phyloP scores from a whole-genome alignment of 83 land plant species.

The Thuja plicata region DNA sequence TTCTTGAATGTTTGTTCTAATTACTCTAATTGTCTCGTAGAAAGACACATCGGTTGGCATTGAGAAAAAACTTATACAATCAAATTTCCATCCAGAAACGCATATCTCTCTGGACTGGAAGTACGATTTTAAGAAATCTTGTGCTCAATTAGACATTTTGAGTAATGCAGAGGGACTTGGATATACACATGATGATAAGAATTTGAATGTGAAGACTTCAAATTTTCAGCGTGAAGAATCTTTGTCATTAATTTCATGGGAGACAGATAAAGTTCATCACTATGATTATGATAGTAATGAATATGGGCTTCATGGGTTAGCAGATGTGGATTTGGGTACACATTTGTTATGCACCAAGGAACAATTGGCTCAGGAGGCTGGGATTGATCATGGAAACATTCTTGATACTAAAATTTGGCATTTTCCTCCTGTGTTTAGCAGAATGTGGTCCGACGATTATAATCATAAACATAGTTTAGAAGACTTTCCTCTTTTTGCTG shows the following conservation, averaged over 20 bases:
- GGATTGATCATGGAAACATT: neutral
- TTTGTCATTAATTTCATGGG: conserved; percentile 3
- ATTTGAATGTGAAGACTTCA: neutral
- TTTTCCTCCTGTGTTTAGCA: neutral
- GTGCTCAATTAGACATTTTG: neutral
- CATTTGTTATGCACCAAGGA: neutral
- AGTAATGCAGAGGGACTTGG: neutral
- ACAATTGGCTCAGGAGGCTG: neutral
- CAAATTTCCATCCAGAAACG: conserved; percentile 10
- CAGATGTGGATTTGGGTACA: neutral
- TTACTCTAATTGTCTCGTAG: neutral
- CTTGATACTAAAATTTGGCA: neutral
- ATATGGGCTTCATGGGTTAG: neutral
- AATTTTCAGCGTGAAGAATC: neutral
- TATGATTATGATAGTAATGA: neutral
- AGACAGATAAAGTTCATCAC: conserved; percentile 1
- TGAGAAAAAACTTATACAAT: neutral
- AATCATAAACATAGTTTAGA: neutral
- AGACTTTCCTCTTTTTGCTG: neutral
- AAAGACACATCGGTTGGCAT: neutral
- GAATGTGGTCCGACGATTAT: neutral
- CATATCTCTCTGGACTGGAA: neutral
- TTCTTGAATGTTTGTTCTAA: neutral
- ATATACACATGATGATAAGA: neutral
- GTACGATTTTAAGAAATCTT: neutral